phyloP scores from a whole-genome alignment of 306 rosid species.

The Crotalaria pallida region DNA sequence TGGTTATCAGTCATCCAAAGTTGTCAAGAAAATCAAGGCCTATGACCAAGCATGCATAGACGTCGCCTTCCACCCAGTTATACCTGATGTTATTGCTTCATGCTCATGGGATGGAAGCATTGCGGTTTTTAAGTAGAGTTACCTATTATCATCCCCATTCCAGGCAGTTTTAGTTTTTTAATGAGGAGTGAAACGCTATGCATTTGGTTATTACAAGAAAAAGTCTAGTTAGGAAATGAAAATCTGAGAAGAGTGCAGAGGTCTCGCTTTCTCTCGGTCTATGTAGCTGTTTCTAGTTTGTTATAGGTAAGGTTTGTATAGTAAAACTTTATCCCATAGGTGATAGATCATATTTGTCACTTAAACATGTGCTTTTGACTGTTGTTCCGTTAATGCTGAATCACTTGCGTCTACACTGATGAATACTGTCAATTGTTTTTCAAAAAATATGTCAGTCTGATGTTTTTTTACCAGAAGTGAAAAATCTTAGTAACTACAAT shows the following conservation, averaged over 20 bases:
- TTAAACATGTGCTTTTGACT: background rate
- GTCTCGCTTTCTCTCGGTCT: background rate
- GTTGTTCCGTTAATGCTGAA: constrained; percentile 4
- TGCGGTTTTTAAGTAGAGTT: constrained; percentile 52
- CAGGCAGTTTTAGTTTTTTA: background rate
- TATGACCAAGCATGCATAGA: constrained; percentile 67
- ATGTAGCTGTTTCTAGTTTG: constrained; percentile 1
- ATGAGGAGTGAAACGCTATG: background rate
- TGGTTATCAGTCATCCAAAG: constrained; percentile 59
- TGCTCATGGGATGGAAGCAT: constrained; percentile 82
- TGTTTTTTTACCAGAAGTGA: constrained; percentile 9
- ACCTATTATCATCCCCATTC: background rate
- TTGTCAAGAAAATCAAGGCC: constrained; percentile 65
- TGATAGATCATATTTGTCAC: background rate
- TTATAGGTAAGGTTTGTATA: background rate
- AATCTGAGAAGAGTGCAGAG: background rate
- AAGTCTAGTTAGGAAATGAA: background rate
- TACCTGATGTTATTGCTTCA: constrained; percentile 74
- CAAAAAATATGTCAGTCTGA: background rate
- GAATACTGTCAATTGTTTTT: background rate
- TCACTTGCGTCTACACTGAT: background rate
- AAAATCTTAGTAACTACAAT: background rate
- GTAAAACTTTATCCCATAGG: background rate
- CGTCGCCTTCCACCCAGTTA: constrained; percentile 62
- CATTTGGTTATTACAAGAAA: constrained; percentile 12